Percentiles rank a stretch among this genome's conserved stretches.
Conservation (phyloP, 192 early-diverging fungal species). For the Coemansia sp. region DNA sequence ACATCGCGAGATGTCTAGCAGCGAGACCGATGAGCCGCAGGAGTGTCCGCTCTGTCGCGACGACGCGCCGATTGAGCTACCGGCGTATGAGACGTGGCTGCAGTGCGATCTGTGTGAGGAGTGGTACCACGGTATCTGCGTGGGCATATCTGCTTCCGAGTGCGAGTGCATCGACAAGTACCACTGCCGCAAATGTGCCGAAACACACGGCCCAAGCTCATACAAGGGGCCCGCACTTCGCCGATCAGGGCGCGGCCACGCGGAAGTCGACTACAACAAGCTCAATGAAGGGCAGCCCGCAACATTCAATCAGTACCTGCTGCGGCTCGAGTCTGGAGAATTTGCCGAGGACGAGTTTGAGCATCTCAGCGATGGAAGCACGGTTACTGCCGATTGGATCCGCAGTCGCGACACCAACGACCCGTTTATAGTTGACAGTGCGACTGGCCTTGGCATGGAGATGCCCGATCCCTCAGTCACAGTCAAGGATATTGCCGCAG, state of each 20-base stretch:
- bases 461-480: slow-evolving; percentile 69
- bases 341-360: slow-evolving; percentile 70
- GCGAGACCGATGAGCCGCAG: slow-evolving; percentile 49
- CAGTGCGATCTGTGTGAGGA: slow-evolving; percentile 65
- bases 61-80: slow-evolving; percentile 43
- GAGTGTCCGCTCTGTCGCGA: slow-evolving; percentile 41
- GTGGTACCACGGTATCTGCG: slow-evolving; percentile 66
- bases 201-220: slow-evolving; percentile 59
- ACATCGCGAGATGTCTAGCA: slow-evolving; percentile 12
- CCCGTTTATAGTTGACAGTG: slow-evolving; percentile 69
- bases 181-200: slow-evolving; percentile 60
- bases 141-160: slow-evolving; percentile 56
- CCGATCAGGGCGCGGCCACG: slow-evolving; percentile 59
- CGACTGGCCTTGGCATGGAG: slow-evolving; percentile 74
- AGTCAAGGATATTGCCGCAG: slow-evolving; percentile 59
- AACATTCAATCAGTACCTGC: slow-evolving; percentile 78
- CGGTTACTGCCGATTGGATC: slow-evolving; percentile 68
- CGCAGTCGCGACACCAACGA: slow-evolving; percentile 61
- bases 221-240: slow-evolving; percentile 51
- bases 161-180: slow-evolving; percentile 64
- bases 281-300: slow-evolving; percentile 74
- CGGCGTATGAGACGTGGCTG: slow-evolving; percentile 61
- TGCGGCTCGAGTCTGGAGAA: slow-evolving; percentile 65
- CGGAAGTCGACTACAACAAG: slow-evolving; percentile 78
- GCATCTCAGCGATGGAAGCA: slow-evolving; percentile 58